These are phyloP conservation scores for Phanerochaete carnosa DNA, from an alignment of 768 basidiomycete species.

Conservation along the genomic window DNA sequence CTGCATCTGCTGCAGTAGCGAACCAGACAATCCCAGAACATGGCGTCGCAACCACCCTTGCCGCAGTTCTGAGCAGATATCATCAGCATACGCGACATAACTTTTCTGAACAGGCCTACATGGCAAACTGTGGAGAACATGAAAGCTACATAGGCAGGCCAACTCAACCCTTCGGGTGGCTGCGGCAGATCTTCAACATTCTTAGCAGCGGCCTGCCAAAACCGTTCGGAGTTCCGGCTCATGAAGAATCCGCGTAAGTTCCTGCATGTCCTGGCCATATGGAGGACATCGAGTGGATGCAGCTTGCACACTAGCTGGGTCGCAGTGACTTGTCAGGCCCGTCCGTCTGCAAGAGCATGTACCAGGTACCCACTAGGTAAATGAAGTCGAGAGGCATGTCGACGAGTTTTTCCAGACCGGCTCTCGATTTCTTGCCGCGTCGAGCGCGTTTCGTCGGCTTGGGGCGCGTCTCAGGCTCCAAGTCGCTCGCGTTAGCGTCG, in stretches of 20 bases:
- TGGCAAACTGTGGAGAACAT: conserved; percentile 8
- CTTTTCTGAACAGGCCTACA: neutral
- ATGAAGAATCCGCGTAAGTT: conserved; percentile 26
- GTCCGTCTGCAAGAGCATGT: neutral
- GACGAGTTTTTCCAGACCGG: neutral
- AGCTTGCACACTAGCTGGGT: conserved; percentile 11
- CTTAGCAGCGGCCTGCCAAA: neutral
- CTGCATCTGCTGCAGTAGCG: neutral
- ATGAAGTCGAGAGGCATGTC: neutral
- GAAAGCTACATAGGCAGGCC: conserved; percentile 4
- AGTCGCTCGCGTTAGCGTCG: neutral
- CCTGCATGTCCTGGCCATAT: conserved; percentile 27
- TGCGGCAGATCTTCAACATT: conserved; percentile 1
- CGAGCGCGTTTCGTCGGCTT: neutral
- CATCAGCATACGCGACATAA: conserved; percentile 12
- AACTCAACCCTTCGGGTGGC: conserved; percentile 1
- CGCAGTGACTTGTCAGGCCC: neutral
- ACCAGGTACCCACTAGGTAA: neutral
- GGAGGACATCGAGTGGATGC: conserved; percentile 29
- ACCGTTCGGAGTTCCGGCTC: neutral
- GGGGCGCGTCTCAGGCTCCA: neutral
- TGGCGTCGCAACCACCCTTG: neutral
- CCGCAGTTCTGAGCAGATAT: neutral
- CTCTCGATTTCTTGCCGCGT: neutral
- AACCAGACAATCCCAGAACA: neutral